phyloP scores from a whole-genome alignment of 148 eudicot species.

The Rhododendron henanense region DNA sequence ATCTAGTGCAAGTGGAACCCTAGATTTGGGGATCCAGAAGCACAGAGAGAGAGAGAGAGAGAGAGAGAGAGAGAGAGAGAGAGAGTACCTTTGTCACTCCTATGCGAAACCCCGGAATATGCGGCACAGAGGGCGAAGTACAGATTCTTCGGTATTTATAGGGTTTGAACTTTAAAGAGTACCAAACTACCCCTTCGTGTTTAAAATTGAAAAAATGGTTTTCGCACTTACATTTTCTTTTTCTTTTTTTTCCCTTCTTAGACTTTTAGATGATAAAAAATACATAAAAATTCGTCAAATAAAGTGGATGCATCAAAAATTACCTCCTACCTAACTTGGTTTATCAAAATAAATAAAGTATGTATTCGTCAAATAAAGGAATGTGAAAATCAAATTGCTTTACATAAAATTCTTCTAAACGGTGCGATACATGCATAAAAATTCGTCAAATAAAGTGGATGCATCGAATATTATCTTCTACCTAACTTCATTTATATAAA shows the following conservation, averaged over 20 bases:
- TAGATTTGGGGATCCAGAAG: conserved; percentile 51
- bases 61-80: conserved; percentile 15
- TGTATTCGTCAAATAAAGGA: neutral
- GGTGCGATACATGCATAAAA: too few species aligned
- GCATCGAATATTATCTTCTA: too few species aligned
- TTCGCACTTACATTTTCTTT: too few species aligned
- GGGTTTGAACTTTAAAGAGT: neutral
- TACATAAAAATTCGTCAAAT: neutral
- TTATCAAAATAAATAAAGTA: too few species aligned
- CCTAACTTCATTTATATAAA: too few species aligned
- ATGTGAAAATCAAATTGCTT: neutral
- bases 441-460: too few species aligned
- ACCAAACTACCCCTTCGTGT: neutral
- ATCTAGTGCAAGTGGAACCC: conserved; percentile 17
- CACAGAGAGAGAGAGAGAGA: conserved; percentile 13
- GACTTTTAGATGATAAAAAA: too few species aligned
- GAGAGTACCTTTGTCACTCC: conserved; percentile 29
- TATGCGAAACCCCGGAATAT: conserved; percentile 20
- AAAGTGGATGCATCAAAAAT: neutral
- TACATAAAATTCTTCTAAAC: too few species aligned
- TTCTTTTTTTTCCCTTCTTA: too few species aligned
- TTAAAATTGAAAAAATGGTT: neutral
- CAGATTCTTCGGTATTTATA: neutral
- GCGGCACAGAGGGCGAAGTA: conserved; percentile 15
- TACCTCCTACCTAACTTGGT: neutral